A percentile compares a stretch with the other conserved stretches of the same genome.
phyloP scores from a whole-genome alignment of 768 basidiomycete genomes.

The Tylopilus balloui region DNA sequence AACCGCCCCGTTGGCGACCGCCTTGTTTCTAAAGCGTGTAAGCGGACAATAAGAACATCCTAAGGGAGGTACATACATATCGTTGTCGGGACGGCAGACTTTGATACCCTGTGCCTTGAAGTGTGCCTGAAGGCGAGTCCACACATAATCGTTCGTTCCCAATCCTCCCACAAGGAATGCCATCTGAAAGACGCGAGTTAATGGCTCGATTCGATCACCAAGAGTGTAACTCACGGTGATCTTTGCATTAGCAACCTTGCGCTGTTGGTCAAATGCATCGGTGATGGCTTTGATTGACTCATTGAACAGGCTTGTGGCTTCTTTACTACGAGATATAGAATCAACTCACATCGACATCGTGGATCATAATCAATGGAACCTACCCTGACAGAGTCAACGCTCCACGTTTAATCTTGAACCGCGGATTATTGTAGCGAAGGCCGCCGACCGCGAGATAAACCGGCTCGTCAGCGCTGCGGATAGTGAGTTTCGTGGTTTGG shows the following conservation, averaged over 20 bases:
- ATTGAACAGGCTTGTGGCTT: constrained; percentile 6
- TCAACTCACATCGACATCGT: too few species aligned
- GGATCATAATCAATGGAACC: background rate
- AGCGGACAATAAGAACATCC: background rate
- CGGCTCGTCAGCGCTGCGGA: background rate
- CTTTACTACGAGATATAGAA: background rate
- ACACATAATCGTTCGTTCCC: constrained; percentile 5
- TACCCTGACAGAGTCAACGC: constrained; percentile 8
- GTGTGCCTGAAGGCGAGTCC: constrained; percentile 1
- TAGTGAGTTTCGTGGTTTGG: constrained; percentile 5
- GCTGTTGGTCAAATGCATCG: constrained; percentile 10
- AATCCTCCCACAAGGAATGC: background rate
- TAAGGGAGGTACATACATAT: background rate
- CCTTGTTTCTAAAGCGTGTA: constrained; percentile 2
- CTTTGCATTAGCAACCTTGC: background rate
- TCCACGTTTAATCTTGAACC: constrained; percentile 4
- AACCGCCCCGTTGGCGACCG: constrained; percentile 9
- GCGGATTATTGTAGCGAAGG: background rate
- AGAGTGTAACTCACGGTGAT: constrained; percentile 2
- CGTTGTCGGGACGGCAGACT: constrained; percentile 5
- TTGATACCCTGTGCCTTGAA: background rate
- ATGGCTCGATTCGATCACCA: background rate
- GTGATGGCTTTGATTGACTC: constrained; percentile 11
- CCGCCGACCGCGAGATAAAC: background rate
- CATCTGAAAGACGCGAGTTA: background rate